phyloP scores from a whole-genome alignment of 257 asterid genomes.

The Cordia subcordata region DNA sequence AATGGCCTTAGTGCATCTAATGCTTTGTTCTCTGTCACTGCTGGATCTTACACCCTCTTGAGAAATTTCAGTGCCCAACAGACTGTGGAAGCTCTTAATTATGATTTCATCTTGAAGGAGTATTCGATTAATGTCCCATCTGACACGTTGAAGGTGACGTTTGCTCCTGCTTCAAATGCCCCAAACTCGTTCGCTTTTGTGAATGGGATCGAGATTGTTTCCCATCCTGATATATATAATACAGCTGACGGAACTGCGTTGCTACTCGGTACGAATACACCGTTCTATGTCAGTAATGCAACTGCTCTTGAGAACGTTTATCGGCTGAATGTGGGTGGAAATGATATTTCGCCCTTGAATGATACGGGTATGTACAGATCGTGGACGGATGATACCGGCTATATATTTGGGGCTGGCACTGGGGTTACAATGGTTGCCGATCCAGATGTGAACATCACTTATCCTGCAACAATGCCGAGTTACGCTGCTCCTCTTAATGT shows the following conservation, averaged over 20 bases:
- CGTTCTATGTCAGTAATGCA: conserved; percentile 11
- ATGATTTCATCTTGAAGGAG: conserved; percentile 4
- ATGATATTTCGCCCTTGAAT: conserved; percentile 9
- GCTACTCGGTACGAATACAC: neutral
- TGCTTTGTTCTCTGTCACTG: conserved; percentile 36
- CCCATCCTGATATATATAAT: conserved; percentile 4
- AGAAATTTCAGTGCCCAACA: conserved; percentile 15
- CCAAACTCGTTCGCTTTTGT: conserved; percentile 10
- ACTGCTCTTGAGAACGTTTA: conserved; percentile 20
- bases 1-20: conserved; percentile 12
- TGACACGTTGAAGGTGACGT: conserved; percentile 4
- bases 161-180: conserved; percentile 5
- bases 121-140: conserved; percentile 3
- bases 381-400: conserved; percentile 39
- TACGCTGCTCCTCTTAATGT: conserved; percentile 49
- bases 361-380: conserved; percentile 41
- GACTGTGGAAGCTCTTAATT: conserved; percentile 6
- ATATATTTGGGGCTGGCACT: conserved; percentile 30
- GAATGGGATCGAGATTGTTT: conserved; percentile 13
- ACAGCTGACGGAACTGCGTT: neutral
- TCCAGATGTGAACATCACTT: conserved; percentile 20
- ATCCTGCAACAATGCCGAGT: conserved; percentile 33
- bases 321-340: conserved; percentile 20
- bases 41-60: conserved; percentile 32
- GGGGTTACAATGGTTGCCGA: conserved; percentile 39